Evolutionary conservation across 2,329 filamentous ascomycete species (phyloP), one percentile per base, ranked within the genome.

Genomic region (Aureobasidium leucospermi): DNA sequence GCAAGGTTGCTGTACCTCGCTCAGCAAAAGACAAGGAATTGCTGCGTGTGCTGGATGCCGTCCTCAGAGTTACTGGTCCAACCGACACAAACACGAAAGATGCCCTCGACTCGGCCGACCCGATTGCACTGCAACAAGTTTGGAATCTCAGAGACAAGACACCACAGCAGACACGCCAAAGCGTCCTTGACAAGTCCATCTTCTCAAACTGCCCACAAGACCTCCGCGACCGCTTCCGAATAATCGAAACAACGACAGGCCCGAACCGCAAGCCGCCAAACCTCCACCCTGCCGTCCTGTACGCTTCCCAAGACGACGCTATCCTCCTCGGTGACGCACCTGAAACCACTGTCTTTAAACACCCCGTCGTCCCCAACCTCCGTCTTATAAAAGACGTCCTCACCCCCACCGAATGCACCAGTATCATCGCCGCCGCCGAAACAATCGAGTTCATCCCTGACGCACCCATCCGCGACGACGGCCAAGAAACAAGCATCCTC

Each of bases 361-460:
- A 89, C 60, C 85, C 86, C 0, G 72, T 77, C 0, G 85, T 89
- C 0, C 85, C 85, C 0, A 80, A 82, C 4, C 76, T 89, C 0
- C 78, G 80, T 5, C 72, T 89, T 0, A 77, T 85, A 11, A 80
- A 77, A 47, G 78, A 85, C 41, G 81, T 88, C 0, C 76, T 89
- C 1, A 81, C 83, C 0, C 72, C 79, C 0, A 74, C 76, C 1
- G 86, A 89, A 68, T 89, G 86, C 71, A 80, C 77, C 49, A 76
- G 82, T 11, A 87, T 89, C 58, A 83, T 89, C 19, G 81, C 84
- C 0, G 83, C 85, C 0, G 85, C 82, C 5, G 86, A 89, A 68
- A 77, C 77, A 0, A 79, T 87, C 47, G 80, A 81, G 6, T 89
- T 88, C 63, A 76, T 85, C 0, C 86, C 86, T 0, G 86, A 89